phyloP scores from a whole-genome alignment of 2,329 filamentous ascomycete genomes.

The Claviceps africana region DNA sequence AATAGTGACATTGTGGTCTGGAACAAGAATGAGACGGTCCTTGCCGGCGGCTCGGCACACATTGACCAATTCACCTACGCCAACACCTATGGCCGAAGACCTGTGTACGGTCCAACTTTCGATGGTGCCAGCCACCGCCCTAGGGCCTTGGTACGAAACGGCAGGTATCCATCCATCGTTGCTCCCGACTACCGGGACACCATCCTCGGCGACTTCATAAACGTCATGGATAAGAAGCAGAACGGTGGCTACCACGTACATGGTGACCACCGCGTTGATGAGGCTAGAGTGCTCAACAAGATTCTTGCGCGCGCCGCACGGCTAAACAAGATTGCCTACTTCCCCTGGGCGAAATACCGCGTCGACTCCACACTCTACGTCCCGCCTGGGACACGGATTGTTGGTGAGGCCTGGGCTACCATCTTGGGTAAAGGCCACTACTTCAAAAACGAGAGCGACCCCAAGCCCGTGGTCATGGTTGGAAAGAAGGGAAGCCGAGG shows the following conservation, averaged over 20 bases:
- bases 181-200: constrained; percentile 12
- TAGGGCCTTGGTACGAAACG: constrained; percentile 21
- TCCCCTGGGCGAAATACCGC: constrained; percentile 15
- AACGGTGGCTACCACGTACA: constrained; percentile 17
- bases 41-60: constrained; percentile 14
- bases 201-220: constrained; percentile 15
- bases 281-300: constrained; percentile 22
- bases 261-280: constrained; percentile 25
- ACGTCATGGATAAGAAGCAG: constrained; percentile 24
- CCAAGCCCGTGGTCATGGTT: not conserved
- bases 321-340: constrained; percentile 15
- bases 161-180: constrained; percentile 21
- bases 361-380: constrained; percentile 14
- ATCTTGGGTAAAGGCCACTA: constrained; percentile 30
- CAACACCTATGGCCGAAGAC: constrained; percentile 26
- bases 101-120: constrained; percentile 21
- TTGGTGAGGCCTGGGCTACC: constrained; percentile 40
- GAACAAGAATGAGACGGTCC: constrained; percentile 9
- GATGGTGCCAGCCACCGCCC: constrained; percentile 20
- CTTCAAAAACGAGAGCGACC: constrained; percentile 23
- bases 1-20: constrained; percentile 18
- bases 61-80: constrained; percentile 26
- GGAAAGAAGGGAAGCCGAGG: constrained; percentile 28
- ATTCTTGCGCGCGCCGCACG: constrained; percentile 23
- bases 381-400: constrained; percentile 30